Percentiles rank a stretch among this genome's conserved stretches.
phyloP scores from a whole-genome alignment of 495 filamentous ascomycete species.

The Oleoguttula mirabilis region DNA sequence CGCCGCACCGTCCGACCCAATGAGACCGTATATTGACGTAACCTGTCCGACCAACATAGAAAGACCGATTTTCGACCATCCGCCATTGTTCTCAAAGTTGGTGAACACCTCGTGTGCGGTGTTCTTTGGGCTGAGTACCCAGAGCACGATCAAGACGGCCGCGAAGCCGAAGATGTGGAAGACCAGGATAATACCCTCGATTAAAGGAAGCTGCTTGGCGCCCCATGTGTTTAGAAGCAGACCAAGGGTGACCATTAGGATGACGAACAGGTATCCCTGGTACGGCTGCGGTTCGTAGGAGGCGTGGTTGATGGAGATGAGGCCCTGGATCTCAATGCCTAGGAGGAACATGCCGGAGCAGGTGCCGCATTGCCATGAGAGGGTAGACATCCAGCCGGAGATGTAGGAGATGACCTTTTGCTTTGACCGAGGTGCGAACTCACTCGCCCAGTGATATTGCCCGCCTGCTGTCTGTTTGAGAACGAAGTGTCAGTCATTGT shows the following conservation, averaged over 20 bases:
- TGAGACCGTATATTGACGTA: too few relatives aligned
- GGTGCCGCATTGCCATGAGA: constrained; percentile 19
- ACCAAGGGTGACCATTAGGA: constrained; percentile 20
- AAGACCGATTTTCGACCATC: constrained; percentile 19
- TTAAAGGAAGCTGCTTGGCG: constrained; percentile 17
- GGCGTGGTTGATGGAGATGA: constrained; percentile 32
- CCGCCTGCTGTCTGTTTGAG: constrained; percentile 1
- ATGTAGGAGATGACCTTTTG: constrained; percentile 39
- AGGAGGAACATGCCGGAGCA: constrained; percentile 22
- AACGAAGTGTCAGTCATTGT: not conserved
- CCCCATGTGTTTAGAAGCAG: constrained; percentile 19
- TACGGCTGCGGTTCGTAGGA: constrained; percentile 29
- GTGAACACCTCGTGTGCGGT: not conserved
- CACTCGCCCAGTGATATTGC: constrained; percentile 23
- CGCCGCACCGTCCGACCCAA: not conserved
- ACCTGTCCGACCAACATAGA: constrained; percentile 14
- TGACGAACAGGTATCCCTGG: constrained; percentile 36
- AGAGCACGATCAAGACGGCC: constrained; percentile 1
- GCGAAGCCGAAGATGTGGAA: constrained; percentile 5
- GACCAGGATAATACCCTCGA: constrained; percentile 24
- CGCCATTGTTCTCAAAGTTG: constrained; percentile 22
- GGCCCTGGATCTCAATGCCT: constrained; percentile 31
- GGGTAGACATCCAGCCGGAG: constrained; percentile 21
- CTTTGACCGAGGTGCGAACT: constrained; percentile 33
- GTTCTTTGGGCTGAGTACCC: not conserved